Conservation (phyloP, 768 basidiomycete genomes). For the Sporobolomyces roseus region DNA sequence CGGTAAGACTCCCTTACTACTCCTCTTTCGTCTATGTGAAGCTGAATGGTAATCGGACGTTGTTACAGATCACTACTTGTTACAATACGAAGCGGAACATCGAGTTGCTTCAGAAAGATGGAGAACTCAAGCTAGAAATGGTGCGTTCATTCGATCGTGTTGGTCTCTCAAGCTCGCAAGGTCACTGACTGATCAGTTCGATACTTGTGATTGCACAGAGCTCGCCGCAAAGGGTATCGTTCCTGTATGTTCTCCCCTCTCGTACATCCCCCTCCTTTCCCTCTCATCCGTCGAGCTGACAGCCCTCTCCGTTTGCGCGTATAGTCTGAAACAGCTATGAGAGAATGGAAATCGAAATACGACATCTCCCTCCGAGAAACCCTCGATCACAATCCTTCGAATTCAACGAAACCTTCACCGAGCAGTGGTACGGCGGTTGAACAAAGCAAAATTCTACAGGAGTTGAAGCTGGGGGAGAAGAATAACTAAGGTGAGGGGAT, state of each 20-base stretch:
- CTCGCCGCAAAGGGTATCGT: slow-evolving; percentile 18
- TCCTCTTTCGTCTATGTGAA: neutral
- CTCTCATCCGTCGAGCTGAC: too few relatives aligned
- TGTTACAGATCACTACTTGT: slow-evolving; percentile 31
- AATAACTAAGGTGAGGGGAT: slow-evolving; percentile 19
- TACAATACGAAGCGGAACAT: slow-evolving; percentile 28
- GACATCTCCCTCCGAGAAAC: slow-evolving; percentile 9
- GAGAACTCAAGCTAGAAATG: slow-evolving; percentile 32
- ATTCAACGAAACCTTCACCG: neutral
- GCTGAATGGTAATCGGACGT: neutral
- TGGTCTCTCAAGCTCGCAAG: too few relatives aligned
- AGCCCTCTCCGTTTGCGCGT: neutral
- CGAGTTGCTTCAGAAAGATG: slow-evolving; percentile 23
- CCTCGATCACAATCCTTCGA: neutral
- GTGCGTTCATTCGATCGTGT: slow-evolving; percentile 3
- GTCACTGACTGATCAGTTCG: neutral
- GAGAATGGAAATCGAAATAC: slow-evolving; percentile 20
- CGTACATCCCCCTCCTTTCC: neutral
- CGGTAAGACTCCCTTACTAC: neutral
- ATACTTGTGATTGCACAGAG: slow-evolving; percentile 1
- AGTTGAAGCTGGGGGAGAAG: slow-evolving; percentile 18
- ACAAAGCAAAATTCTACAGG: slow-evolving; percentile 21
- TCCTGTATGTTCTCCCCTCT: slow-evolving; percentile 4
- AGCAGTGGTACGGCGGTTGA: neutral
- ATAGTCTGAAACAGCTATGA: slow-evolving; percentile 32